Conservation (phyloP, 495 filamentous ascomycete genomes). For the Hypoxylon rickii region DNA sequence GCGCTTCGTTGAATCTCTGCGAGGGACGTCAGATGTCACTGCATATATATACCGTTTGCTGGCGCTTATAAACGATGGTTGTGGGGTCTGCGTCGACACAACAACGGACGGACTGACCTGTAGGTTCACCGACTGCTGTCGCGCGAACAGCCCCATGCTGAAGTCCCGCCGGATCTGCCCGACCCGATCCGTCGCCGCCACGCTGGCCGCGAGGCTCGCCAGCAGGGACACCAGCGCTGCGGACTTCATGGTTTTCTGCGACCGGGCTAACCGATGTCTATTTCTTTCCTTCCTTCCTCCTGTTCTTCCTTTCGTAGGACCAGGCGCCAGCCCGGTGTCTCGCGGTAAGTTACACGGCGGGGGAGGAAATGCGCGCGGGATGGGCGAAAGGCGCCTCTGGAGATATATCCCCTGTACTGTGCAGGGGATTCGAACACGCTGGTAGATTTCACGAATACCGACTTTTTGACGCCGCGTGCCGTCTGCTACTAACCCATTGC, state of each 20-base stretch:
- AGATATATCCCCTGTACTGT: too few species aligned
- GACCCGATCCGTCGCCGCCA: conserved; percentile 17
- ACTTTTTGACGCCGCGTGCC: too few species aligned
- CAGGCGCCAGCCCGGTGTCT: too few species aligned
- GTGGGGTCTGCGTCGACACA: neutral
- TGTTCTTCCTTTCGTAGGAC: neutral
- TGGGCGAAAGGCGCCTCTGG: too few species aligned
- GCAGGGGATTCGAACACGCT: too few species aligned
- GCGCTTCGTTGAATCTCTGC: conserved; percentile 11
- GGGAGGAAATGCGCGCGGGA: too few species aligned
- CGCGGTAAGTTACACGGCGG: too few species aligned
- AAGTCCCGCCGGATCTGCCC: conserved; percentile 31
- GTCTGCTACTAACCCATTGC: too few species aligned
- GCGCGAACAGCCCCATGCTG: conserved; percentile 25
- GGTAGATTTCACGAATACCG: too few species aligned
- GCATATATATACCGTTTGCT: neutral
- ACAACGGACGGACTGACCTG: conserved; percentile 26
- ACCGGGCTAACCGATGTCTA: neutral
- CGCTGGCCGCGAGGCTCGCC: conserved; percentile 20
- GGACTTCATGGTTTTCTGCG: conserved; percentile 17
- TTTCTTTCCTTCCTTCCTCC: neutral
- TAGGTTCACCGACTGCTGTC: conserved; percentile 21
- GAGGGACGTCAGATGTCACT: neutral
- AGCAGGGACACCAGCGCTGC: conserved; percentile 19
- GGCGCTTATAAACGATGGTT: neutral